Evolutionary conservation across 192 early-diverging fungal species (phyloP).

Genomic region (Mortierella hygrophila): DNA sequence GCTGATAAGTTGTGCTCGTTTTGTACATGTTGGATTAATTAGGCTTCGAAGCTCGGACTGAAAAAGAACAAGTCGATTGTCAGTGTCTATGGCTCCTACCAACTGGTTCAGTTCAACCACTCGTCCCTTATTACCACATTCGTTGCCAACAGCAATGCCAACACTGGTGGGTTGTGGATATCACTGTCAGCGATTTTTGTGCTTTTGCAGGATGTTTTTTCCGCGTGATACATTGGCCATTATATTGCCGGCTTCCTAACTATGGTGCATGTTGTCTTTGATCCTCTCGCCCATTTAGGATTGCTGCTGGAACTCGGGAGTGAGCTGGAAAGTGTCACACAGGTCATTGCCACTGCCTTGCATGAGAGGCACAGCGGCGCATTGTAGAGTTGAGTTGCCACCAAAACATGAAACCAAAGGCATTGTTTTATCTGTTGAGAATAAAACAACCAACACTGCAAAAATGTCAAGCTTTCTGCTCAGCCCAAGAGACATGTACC

Average conservation of each 20-base stretch:
- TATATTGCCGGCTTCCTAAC: not conserved
- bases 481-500: too few relatives aligned
- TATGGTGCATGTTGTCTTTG: not conserved
- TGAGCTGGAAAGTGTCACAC: conserved; percentile 61
- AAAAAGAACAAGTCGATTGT: conserved; percentile 71
- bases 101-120: conserved; percentile 74
- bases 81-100: conserved; percentile 66
- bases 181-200: not conserved
- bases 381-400: conserved; percentile 3
- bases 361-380: conserved; percentile 59
- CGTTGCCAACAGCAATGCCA: conserved; percentile 65
- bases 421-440: not conserved
- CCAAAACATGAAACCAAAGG: not conserved
- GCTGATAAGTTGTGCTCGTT: not conserved
- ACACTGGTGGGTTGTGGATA: conserved; percentile 62
- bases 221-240: not conserved
- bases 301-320: conserved; percentile 62
- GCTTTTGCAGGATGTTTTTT: not conserved
- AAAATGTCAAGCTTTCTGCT: too few relatives aligned
- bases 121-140: conserved; percentile 71
- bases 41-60: conserved; percentile 75
- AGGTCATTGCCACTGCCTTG: conserved; percentile 60
- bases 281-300: conserved; percentile 30
- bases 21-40: not conserved
- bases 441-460: too few relatives aligned